Conservation (phyloP, 2,329 filamentous ascomycete species). For the Aspergillus jensenii region DNA sequence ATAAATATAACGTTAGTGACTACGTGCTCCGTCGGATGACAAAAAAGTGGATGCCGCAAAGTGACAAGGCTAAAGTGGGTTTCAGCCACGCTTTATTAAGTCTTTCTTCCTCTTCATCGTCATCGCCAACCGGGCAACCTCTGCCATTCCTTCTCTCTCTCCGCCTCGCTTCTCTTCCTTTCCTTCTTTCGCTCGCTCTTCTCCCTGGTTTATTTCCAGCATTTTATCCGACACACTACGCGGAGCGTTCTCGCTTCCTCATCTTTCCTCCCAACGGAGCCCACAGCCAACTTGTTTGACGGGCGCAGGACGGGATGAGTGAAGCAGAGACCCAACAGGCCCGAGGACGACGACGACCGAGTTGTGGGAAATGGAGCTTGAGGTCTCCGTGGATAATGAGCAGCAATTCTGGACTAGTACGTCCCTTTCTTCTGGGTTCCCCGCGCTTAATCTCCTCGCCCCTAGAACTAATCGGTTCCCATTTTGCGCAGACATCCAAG, state of each 20-base stretch:
- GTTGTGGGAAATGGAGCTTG: conserved; percentile 62
- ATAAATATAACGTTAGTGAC: neutral
- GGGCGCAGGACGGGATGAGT: conserved; percentile 36
- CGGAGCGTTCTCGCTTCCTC: neutral
- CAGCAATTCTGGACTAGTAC: conserved; percentile 87
- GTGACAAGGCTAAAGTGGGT: neutral
- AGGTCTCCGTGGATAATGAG: conserved; percentile 73
- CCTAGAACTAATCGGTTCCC: neutral
- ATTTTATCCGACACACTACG: neutral
- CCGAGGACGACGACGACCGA: conserved; percentile 36
- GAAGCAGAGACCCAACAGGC: conserved; percentile 30
- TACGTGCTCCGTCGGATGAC: neutral
- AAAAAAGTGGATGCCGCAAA: neutral
- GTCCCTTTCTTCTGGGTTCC: conserved; percentile 27
- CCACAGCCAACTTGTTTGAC: conserved; percentile 14
- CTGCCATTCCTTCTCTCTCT: neutral
- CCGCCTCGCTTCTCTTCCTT: neutral
- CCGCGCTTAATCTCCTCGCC: neutral
- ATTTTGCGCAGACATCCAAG: conserved; percentile 59
- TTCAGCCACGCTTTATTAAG: conserved; percentile 9
- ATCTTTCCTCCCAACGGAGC: conserved; percentile 17
- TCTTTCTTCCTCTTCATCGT: conserved; percentile 5
- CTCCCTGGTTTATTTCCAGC: neutral
- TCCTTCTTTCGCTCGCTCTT: neutral
- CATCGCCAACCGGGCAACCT: conserved; percentile 8